Evolutionary conservation across 2,329 filamentous ascomycete genomes (phyloP), one percentile per base, ranked within the genome.

Genomic region (Talaromyces sp.): DNA sequence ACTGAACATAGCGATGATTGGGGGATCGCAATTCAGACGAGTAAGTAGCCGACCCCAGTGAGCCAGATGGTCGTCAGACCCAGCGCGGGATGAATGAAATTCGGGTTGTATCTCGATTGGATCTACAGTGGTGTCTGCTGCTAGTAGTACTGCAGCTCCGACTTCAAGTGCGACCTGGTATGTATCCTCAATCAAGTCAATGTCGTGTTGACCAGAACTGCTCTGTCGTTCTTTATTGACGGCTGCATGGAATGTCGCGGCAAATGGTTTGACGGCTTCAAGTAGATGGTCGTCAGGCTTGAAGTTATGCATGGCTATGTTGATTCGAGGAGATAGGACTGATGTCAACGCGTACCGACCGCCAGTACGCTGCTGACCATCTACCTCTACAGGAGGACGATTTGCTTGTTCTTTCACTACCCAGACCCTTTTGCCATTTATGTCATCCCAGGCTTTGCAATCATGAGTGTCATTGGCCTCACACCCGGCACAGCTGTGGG

Each of bases 291-390:
- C 9, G 5, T 21, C 5, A 35, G 52, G 37, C 22, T 6, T 15
- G 21, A 21, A 22, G 2, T 35, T 5, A 15, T 33, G 25, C 25
- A 54, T 54, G 13, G n/a, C 17, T 33, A 19, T 33, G n/a, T 6
- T 6, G 17, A 43, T 13, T 10, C 52, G 39, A 22, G 37, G 19
- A 17, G 52, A 54, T 6, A 54, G 10, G 10, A 13, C 25, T 21
- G 52, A 54, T 19, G 52, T 54, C 25, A 54, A 21, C 3, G 52
- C 36, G 35, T 54, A 54, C 5, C 17, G 51, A 25, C 40, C 40
- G 13, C 40, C 40, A 22, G 40, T 43, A 22, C 25, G 40, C 11
- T 22, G 40, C 11, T 8, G 7, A 10, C 19, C 10, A 43, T 15
- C 5, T 21, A 45, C 40, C 11, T 45, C 40, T 10, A 45, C 40